These are phyloP conservation scores for Fusarium circinatum DNA, from an alignment of 2,329 filamentous ascomycete genomes.

Conservation along the genomic window DNA sequence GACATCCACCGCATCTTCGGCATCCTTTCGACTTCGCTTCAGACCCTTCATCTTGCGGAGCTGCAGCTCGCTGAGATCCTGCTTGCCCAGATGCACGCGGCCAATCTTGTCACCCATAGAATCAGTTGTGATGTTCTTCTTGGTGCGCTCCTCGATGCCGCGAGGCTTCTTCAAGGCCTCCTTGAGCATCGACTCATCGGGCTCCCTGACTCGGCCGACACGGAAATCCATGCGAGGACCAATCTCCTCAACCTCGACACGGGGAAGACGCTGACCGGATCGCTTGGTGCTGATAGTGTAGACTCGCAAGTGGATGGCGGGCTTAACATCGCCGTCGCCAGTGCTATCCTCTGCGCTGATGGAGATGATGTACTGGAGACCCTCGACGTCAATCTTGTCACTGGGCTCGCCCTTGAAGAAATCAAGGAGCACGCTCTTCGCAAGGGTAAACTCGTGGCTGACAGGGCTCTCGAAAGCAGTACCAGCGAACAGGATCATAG, in stretches of 20 bases:
- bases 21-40: conserved; percentile 79
- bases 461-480: conserved; percentile 87
- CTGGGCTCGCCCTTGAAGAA: conserved; percentile 84
- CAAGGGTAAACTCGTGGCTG: conserved; percentile 80
- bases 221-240: conserved; percentile 93
- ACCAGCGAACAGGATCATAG: conserved; percentile 91
- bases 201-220: conserved; percentile 81
- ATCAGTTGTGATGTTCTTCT: conserved; percentile 97
- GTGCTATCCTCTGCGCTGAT: conserved; percentile 76
- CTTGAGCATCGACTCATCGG: conserved; percentile 84
- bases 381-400: conserved; percentile 91
- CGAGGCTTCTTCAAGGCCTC: conserved; percentile 89
- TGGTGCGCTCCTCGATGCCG: conserved; percentile 78
- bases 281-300: conserved; percentile 90
- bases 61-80: conserved; percentile 88
- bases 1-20: conserved; percentile 59
- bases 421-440: conserved; percentile 88
- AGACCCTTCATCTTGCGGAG: conserved; percentile 99
- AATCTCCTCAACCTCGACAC: conserved; percentile 95
- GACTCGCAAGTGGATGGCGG: conserved; percentile 74
- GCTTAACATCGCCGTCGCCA: conserved; percentile 59
- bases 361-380: conserved; percentile 89
- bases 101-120: conserved; percentile 96
- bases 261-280: conserved; percentile 85
- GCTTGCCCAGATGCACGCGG: conserved; percentile 88